Evolutionary conservation across 1,284 basidiomycete species (phyloP), one percentile per base, ranked within the genome.

Genomic region (Farysia itapuensis): DNA sequence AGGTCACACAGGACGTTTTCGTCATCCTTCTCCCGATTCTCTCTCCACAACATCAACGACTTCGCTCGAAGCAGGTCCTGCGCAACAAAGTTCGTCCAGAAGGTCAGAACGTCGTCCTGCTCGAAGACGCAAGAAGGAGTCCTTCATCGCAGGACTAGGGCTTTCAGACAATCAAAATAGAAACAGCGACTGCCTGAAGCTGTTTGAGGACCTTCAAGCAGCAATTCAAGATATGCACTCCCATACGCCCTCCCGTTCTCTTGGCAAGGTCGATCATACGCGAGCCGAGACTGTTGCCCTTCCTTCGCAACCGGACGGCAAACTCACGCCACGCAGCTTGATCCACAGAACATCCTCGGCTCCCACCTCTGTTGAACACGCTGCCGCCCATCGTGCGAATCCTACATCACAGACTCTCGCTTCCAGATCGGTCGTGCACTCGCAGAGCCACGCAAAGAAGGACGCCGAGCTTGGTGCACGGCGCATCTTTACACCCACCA

Each of bases 141-240:
- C 45, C 1, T 39, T 60, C 16, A 47, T 60, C 31, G 57, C 57
- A 9, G 57, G 57, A 3, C 39, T 60, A 2, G 50, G 50, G 9
- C 43, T 60, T 15, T 39, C 39, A 5, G 46, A 50, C 22, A 37
- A 54, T 9, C 38, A 34, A 23, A 42, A 39, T 12, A 26, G 35
- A 11, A 28, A 40, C 13, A 46, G 43, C 19, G 52, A 56, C 25
- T 47, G 47, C 19, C n/a, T 51, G 33, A 61, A 56, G 43, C 41
- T 61, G 8, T 61, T 61, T 20, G 48, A 61, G 19, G 44, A 61
- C 30, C 39, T 61, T 19, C 52, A 56, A 31, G 58, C 58, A 15
- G 58, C 48, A 7, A 51, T 61, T 12, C 35, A 52, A 20, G 47
- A 43, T 2, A 56, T 53, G 46, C 39, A 46, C 32, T 41, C 45